phyloP scores from a whole-genome alignment of 192 early-diverging fungal genomes.

The Linnemannia hyalina region DNA sequence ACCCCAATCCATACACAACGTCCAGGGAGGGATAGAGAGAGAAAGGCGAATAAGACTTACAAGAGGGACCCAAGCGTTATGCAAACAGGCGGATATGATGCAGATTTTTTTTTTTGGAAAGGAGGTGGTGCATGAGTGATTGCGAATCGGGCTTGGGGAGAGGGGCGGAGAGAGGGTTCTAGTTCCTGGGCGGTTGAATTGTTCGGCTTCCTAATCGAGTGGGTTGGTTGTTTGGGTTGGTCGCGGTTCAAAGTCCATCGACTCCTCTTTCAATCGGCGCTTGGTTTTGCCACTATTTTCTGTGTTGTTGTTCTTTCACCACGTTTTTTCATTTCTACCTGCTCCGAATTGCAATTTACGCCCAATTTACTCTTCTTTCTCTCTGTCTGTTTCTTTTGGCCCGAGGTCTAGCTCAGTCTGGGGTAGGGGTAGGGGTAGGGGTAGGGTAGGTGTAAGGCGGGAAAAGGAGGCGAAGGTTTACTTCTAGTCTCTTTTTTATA shows the following conservation, averaged over 20 bases:
- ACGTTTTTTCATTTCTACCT: constrained; percentile 1
- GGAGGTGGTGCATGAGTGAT: background rate
- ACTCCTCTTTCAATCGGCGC: background rate
- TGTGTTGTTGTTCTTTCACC: background rate
- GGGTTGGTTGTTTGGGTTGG: background rate
- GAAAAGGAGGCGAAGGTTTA: background rate
- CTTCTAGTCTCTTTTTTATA: background rate
- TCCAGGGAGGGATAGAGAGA: background rate
- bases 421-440: background rate
- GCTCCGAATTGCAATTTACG: constrained; percentile 7
- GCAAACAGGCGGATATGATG: background rate
- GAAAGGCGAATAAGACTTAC: background rate
- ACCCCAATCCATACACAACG: background rate
- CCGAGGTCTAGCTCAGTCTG: constrained; percentile 1
- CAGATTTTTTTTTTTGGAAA: too few species aligned
- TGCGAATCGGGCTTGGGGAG: background rate
- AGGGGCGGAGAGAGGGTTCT: background rate
- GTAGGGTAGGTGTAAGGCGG: background rate
- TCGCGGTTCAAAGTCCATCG: background rate
- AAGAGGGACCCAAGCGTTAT: background rate
- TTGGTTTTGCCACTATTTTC: background rate
- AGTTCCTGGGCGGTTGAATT: background rate
- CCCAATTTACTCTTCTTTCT: background rate
- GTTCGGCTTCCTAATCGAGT: constrained; percentile 1
- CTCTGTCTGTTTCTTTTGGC: background rate